Evolutionary conservation across 1,139 yeast genomes (phyloP), one percentile per base, ranked within the genome.

Genomic region (Zygoascus sp.): DNA sequence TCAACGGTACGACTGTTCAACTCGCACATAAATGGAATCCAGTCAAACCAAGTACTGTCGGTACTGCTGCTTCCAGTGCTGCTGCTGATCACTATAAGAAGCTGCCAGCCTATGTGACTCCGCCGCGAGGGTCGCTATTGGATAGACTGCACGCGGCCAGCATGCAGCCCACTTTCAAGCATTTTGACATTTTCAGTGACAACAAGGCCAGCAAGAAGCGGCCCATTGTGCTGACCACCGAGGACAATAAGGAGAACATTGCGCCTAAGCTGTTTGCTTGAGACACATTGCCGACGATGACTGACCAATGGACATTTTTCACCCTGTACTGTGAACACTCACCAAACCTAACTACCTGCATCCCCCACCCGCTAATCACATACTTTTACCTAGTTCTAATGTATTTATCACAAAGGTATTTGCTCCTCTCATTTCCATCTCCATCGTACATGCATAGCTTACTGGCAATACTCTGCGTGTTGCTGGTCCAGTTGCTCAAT

Each of bases 171-270:
- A 7, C 17, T 25, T 36, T 15, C 15, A 35, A 35, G 32, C 23
- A 28, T 19, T 42, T 42, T 25, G 40, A 36, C 11, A 42, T 42
- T 36, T 42, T 11, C 34, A 22, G 34, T 8, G 45, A 42, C 22
- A 22, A 22, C 11, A 15, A 27, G 30, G 21, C 17, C 9, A 15
- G 19, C 11, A 2, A 17, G 9, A 41, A 45, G 38, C 11, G 43
- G 6, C 30, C 25, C 9, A 36, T 36, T 6, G n/a, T 16, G 2
- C 37, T 45, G 20, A 34, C 30, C 6, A 13, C 32, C 16, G 43
- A 39, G 32, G 48, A 45, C 20, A 45, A 45, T 25, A 45, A 45
- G 44, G 48, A 45, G 37, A 45, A 45, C 27, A 35, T 45, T 30
- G 41, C 44, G 4, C 48, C 48, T 15, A 45, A 45, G 35, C 13